Percentiles rank a stretch among this genome's conserved stretches.
Conservation (phyloP, 805 yeast species). For the Priceomyces carsonii region DNA sequence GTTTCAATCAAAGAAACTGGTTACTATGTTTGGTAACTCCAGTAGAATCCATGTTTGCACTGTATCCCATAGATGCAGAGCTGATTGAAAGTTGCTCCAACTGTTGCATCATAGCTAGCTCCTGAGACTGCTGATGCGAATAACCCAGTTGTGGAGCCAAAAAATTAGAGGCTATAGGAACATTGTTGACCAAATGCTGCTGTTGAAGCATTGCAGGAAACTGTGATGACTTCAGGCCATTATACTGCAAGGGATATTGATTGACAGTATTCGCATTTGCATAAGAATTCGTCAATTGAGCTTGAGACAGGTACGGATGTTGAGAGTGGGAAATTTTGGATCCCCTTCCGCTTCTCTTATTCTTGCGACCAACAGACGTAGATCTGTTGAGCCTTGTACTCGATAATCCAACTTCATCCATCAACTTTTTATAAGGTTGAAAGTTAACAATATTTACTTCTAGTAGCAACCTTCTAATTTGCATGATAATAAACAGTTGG, state of each 20-base stretch:
- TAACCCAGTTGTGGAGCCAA: not conserved
- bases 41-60: conserved; percentile 46
- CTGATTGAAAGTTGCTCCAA: conserved; percentile 47
- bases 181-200: not conserved
- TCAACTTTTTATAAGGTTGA: conserved; percentile 79
- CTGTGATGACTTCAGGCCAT: not conserved
- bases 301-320: not conserved
- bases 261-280: not conserved
- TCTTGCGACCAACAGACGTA: conserved; percentile 22
- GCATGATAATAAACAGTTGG: conserved; percentile 58
- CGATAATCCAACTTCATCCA: conserved; percentile 87
- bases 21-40: conserved; percentile 21
- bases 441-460: conserved; percentile 54
- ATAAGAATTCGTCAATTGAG: not conserved
- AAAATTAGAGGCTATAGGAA: not conserved
- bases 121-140: conserved; percentile 23
- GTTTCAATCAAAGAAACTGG: conserved; percentile 21
- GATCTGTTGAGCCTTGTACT: conserved; percentile 32
- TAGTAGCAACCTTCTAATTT: conserved; percentile 62
- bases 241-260: conserved; percentile 1
- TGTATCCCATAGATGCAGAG: conserved; percentile 48
- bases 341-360: conserved; percentile 19
- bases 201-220: conserved; percentile 1
- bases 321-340: conserved; percentile 6
- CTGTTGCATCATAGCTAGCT: conserved; percentile 43